These are phyloP conservation scores for Podila horticola DNA, from an alignment of 192 early-diverging fungal species.

Conservation along the genomic window DNA sequence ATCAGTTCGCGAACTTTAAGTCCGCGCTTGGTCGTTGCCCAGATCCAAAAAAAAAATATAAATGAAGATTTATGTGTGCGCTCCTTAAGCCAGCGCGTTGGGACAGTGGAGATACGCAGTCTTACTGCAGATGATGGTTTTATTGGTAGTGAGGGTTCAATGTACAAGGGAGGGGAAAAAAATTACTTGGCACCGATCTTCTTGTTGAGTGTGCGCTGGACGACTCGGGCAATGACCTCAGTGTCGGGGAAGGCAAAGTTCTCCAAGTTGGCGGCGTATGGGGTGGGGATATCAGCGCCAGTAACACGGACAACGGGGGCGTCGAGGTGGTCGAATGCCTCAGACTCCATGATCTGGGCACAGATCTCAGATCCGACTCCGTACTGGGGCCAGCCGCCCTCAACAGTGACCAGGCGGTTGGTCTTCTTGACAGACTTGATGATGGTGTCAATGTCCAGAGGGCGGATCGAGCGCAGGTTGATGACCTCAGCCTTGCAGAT, in stretches of 20 bases:
- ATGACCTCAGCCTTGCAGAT: slow-evolving; percentile 88
- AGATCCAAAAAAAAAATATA: too few species aligned
- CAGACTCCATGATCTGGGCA: slow-evolving; percentile 97
- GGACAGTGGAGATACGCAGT: too few species aligned
- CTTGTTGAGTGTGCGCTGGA: slow-evolving; percentile 70
- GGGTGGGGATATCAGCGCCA: slow-evolving; percentile 97
- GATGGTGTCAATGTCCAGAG: slow-evolving; percentile 92
- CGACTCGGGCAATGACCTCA: slow-evolving; percentile 84
- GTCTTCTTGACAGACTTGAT: slow-evolving; percentile 97
- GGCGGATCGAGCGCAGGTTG: slow-evolving; percentile 97
- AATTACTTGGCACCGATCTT: slow-evolving; percentile 39
- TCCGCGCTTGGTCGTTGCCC: too few species aligned
- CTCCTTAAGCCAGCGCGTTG: too few species aligned
- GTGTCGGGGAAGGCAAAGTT: slow-evolving; percentile 84
- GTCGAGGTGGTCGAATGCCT: slow-evolving; percentile 96
- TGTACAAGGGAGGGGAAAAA: not conserved
- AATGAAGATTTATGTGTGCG: too few species aligned
- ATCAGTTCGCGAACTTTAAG: too few species aligned
- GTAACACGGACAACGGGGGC: slow-evolving; percentile 93
- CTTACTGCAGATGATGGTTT: too few species aligned
- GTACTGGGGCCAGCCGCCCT: slow-evolving; percentile 95
- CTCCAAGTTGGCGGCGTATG: slow-evolving; percentile 97
- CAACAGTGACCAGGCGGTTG: slow-evolving; percentile 94
- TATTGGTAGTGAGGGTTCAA: not conserved
- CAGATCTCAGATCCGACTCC: slow-evolving; percentile 96